Evolutionary conservation across 78 protist genomes (phyloP).

Genomic region (Bigelowiella natans): DNA sequence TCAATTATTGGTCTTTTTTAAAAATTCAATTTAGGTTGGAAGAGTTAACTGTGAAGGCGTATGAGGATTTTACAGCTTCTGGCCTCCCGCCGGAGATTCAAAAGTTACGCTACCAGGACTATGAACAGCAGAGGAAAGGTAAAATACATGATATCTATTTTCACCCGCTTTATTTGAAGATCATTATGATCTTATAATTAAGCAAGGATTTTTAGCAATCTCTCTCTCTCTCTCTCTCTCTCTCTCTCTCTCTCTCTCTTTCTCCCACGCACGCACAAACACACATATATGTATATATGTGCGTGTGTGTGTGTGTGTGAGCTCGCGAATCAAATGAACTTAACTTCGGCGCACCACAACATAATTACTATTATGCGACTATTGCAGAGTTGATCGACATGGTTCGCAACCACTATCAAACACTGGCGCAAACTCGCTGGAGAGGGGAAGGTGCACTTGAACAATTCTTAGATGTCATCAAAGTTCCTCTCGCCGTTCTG

Average conservation of each 20-base stretch:
- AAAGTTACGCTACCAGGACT: not conserved
- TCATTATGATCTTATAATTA: not conserved
- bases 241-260: not conserved
- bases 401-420: no score
- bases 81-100: no score
- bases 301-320: not conserved
- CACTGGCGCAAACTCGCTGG: no score
- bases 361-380: no score
- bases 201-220: not conserved
- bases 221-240: not conserved
- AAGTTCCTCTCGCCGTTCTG: no score
- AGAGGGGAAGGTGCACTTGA: no score
- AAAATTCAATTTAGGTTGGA: not conserved
- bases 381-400: no score
- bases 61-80: no score
- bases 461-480: no score
- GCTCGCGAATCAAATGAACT: no score
- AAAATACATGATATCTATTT: not conserved
- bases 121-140: not conserved
- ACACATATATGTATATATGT: not conserved
- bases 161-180: no score
- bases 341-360: no score
- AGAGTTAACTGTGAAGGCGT: not conserved
- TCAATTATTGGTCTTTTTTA: not conserved
- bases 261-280: not conserved